Conservation (phyloP, 2,329 filamentous ascomycete genomes). For the Ascochyta koolunga region DNA sequence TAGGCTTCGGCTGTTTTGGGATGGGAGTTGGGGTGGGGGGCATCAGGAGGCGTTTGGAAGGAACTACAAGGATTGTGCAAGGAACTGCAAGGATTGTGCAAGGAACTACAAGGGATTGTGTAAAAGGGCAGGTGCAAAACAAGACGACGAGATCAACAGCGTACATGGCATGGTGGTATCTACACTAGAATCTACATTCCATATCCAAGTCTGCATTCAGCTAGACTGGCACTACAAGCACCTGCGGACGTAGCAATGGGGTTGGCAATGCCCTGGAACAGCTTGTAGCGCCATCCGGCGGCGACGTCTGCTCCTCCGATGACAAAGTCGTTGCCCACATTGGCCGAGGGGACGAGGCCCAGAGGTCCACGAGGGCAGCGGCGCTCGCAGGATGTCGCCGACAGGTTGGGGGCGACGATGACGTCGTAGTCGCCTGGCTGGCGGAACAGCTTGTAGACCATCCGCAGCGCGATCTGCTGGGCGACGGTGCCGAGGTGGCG, state of each 20-base stretch:
- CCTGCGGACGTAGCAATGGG: conserved; percentile 96
- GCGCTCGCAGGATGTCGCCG: conserved; percentile 94
- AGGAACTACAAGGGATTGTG: too few relatives aligned
- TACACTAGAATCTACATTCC: conserved; percentile 74
- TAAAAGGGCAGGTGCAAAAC: too few relatives aligned
- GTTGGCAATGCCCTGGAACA: conserved; percentile 91
- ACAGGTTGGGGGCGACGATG: conserved; percentile 95
- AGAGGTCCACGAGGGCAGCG: conserved; percentile 91
- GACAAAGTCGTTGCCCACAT: conserved; percentile 91
- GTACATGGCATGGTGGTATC: conserved; percentile 56
- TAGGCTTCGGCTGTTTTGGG: not conserved
- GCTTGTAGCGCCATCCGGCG: conserved; percentile 96
- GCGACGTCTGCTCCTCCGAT: conserved; percentile 98
- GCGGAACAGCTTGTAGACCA: conserved; percentile 99
- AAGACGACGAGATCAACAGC: too few relatives aligned
- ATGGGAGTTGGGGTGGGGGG: too few relatives aligned
- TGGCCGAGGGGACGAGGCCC: conserved; percentile 91
- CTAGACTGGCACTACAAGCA: too few relatives aligned
- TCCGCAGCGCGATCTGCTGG: conserved; percentile 99
- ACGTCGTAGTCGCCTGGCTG: conserved; percentile 96
- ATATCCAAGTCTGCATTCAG: too few relatives aligned
- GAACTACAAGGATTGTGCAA: too few relatives aligned
- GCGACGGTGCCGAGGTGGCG: conserved; percentile 74
- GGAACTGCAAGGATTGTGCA: too few relatives aligned
- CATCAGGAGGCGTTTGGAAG: too few relatives aligned